Evolutionary conservation across 495 filamentous ascomycete genomes (phyloP).

Genomic region (Sabuloglossum arenarium): DNA sequence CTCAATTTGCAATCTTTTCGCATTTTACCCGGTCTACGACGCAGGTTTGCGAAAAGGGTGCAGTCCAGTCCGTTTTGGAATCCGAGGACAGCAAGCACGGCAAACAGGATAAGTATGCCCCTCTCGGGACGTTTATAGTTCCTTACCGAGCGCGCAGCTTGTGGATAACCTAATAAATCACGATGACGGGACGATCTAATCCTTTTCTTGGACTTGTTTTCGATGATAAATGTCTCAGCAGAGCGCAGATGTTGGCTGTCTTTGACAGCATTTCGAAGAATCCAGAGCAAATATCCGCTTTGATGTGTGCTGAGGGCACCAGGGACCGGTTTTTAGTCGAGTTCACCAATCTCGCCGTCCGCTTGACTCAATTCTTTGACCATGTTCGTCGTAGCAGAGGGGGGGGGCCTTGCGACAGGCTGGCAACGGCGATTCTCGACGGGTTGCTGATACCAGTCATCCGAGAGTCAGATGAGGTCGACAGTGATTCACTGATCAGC

Average conservation of each 20-base stretch:
- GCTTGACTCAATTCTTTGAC: background rate
- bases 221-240: background rate
- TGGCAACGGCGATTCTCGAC: too few species aligned
- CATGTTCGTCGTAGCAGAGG: background rate
- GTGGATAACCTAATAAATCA: background rate
- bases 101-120: too few species aligned
- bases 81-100: too few species aligned
- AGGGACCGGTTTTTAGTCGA: background rate
- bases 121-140: too few species aligned
- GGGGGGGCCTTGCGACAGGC: background rate
- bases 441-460: background rate
- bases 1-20: too few species aligned
- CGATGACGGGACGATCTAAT: background rate
- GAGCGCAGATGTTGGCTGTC: background rate
- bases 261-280: background rate
- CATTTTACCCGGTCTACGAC: too few species aligned
- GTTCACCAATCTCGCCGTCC: background rate
- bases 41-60: too few species aligned
- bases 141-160: too few species aligned
- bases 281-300: background rate
- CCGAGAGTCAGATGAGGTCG: background rate
- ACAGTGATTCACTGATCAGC: background rate
- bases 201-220: background rate
- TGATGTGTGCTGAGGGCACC: background rate
- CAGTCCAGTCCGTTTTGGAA: too few species aligned